phyloP scores from a whole-genome alignment of 352 stramenopile species.

The Pythium apleroticum region DNA sequence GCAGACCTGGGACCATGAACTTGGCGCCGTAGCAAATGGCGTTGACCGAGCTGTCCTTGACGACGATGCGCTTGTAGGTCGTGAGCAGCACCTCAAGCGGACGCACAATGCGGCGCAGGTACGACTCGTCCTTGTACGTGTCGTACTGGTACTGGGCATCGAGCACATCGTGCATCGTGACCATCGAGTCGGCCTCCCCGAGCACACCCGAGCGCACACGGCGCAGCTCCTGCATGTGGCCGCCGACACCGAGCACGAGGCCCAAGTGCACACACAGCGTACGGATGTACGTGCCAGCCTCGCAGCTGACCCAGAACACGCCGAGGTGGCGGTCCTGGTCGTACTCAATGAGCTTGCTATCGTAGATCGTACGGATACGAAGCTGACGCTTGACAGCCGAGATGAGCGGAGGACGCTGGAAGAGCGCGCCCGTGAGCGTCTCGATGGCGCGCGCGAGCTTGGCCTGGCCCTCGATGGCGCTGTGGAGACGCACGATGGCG shows the following conservation, averaged over 20 bases:
- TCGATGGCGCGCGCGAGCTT: constrained; percentile 96
- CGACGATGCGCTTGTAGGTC: constrained; percentile 99
- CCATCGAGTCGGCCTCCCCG: constrained; percentile 95
- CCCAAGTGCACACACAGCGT: constrained; percentile 99
- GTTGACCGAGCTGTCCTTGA: constrained; percentile 99
- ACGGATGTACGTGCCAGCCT: constrained; percentile 99
- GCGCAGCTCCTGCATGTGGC: constrained; percentile 99
- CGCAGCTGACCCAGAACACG: constrained; percentile 96
- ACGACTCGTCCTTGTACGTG: constrained; percentile 99
- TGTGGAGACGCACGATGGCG: constrained; percentile 97
- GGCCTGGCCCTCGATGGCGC: constrained; percentile 90
- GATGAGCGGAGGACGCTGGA: constrained; percentile 99
- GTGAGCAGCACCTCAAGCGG: constrained; percentile 98
- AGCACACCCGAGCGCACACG: constrained; percentile 97
- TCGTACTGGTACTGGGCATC: constrained; percentile 99
- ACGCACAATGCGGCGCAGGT: constrained; percentile 97
- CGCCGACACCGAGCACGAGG: constrained; percentile 95
- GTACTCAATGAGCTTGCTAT: constrained; percentile 99
- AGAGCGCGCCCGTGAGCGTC: constrained; percentile 99
- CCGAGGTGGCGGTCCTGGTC: constrained; percentile 97
- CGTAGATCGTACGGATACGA: constrained; percentile 99
- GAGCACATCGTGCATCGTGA: constrained; percentile 99
- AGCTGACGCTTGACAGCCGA: constrained; percentile 99
- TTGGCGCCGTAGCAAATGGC: constrained; percentile 99
- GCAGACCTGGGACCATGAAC: constrained; percentile 99